phyloP scores from a whole-genome alignment of 495 filamentous ascomycete species.

The Parathielavia hyrcaniae region DNA sequence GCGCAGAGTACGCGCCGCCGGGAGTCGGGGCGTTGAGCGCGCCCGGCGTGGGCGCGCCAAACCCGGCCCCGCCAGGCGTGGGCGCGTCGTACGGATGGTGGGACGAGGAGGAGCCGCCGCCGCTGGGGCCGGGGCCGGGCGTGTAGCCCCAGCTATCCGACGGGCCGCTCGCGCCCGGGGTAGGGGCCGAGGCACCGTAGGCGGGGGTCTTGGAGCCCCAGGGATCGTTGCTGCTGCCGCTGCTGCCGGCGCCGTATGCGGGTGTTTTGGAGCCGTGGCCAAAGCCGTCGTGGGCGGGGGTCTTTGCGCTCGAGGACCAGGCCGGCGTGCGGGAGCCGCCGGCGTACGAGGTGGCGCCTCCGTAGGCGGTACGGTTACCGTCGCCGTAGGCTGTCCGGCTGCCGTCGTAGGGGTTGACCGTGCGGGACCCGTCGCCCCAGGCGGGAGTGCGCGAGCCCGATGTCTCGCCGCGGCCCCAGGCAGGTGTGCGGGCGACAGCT shows the following conservation, averaged over 20 bases:
- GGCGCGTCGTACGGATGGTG: conserved; percentile 63
- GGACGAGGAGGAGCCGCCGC: conserved; percentile 18
- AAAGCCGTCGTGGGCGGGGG: conserved; percentile 57
- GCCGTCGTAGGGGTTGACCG: conserved; percentile 76
- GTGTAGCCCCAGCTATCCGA: conserved; percentile 47
- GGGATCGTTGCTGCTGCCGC: conserved; percentile 46
- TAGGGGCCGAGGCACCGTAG: conserved; percentile 53
- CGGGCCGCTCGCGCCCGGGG: conserved; percentile 47
- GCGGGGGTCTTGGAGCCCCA: conserved; percentile 73
- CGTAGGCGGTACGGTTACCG: conserved; percentile 69
- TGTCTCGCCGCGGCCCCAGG: conserved; percentile 53
- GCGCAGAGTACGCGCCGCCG: conserved; percentile 62
- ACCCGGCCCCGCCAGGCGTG: conserved; percentile 59
- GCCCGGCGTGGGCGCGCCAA: conserved; percentile 67
- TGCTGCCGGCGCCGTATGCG: conserved; percentile 54
- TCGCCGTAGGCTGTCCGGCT: conserved; percentile 66
- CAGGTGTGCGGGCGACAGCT: conserved; percentile 57
- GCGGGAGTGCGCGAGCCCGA: conserved; percentile 64
- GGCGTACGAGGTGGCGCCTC: conserved; percentile 53
- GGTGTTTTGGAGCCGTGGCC: conserved; percentile 70
- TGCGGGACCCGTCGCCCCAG: conserved; percentile 70
- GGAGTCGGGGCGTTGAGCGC: conserved; percentile 74
- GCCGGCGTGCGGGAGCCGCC: conserved; percentile 47
- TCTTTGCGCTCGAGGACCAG: conserved; percentile 50
- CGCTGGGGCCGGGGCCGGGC: conserved; percentile 49